phyloP scores from a whole-genome alignment of 495 filamentous ascomycete genomes.

The Penicillium cinerascens region DNA sequence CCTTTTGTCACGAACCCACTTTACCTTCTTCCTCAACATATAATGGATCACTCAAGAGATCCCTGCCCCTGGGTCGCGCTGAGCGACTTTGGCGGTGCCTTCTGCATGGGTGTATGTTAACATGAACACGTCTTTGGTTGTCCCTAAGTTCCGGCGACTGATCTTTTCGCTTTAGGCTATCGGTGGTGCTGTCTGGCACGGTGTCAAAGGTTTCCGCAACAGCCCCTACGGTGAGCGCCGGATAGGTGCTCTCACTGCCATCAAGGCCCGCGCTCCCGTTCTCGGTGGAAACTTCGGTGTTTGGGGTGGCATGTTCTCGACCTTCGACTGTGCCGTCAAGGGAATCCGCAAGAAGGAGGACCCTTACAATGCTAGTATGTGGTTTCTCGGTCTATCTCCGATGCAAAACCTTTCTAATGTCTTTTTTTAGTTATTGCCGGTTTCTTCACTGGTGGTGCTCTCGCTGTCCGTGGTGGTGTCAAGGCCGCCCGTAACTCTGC shows the following conservation, averaged over 20 bases:
- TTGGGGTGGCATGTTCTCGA: constrained; percentile 93
- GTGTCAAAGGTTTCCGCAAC: constrained; percentile 94
- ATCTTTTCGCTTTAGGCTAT: constrained; percentile 45
- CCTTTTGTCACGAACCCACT: constrained; percentile 5
- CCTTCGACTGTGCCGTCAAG: constrained; percentile 97
- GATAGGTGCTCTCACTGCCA: constrained; percentile 93
- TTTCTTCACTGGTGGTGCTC: constrained; percentile 91
- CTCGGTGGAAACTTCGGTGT: constrained; percentile 96
- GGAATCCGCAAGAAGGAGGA: constrained; percentile 95
- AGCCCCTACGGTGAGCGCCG: constrained; percentile 86
- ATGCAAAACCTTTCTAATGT: background rate
- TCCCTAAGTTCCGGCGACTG: constrained; percentile 3
- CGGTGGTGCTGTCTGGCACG: constrained; percentile 95
- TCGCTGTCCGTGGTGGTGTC: constrained; percentile 85
- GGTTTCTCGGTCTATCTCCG: background rate
- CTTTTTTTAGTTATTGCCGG: constrained; percentile 63
- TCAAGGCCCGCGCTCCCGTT: constrained; percentile 94
- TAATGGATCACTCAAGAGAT: constrained; percentile 92
- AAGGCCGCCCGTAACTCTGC: constrained; percentile 89
- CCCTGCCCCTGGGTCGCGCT: constrained; percentile 96
- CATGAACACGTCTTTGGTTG: background rate
- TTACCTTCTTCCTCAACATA: constrained; percentile 4
- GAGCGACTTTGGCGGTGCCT: constrained; percentile 95
- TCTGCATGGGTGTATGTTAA: constrained; percentile 86
- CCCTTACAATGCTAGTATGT: constrained; percentile 88